phyloP scores from a whole-genome alignment of 1,284 basidiomycete species.

The Rhizoctonia solani region DNA sequence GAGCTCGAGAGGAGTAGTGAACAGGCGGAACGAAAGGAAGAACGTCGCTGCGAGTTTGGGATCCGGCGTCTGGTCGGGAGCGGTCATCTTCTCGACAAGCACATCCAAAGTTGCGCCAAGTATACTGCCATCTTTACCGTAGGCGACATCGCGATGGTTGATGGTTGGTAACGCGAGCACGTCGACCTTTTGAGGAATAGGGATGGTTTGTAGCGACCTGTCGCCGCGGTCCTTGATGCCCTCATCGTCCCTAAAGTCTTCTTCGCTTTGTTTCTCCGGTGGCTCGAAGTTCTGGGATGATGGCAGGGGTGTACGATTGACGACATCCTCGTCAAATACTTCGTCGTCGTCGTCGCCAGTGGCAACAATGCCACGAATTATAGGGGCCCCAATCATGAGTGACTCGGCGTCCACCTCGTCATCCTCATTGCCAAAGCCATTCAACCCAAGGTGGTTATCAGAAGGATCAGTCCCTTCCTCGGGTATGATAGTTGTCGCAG shows the following conservation, averaged over 20 bases:
- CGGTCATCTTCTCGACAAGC: conserved; percentile 95
- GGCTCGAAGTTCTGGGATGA: no score
- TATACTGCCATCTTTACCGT: conserved; percentile 87
- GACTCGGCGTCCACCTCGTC: conserved; percentile 6
- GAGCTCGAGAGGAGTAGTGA: conserved; percentile 78
- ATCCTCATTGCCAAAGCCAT: background rate
- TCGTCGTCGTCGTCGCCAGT: conserved; percentile 2
- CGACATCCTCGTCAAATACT: background rate
- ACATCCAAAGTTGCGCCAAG: conserved; percentile 89
- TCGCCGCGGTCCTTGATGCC: background rate
- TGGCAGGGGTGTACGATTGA: no score
- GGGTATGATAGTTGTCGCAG: background rate
- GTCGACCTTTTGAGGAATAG: conserved; percentile 3
- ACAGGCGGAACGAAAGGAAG: conserved; percentile 95
- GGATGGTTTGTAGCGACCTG: conserved; percentile 11
- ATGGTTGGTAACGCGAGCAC: conserved; percentile 21
- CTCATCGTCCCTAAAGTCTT: background rate
- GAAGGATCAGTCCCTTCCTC: background rate
- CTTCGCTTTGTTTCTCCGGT: background rate
- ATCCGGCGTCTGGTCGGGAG: conserved; percentile 87
- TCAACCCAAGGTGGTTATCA: no score
- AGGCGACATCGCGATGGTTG: conserved; percentile 79
- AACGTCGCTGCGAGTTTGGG: conserved; percentile 85
- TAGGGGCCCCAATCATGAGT: conserved; percentile 9
- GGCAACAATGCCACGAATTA: background rate